Conservation (phyloP, 441 rosid species). For the Brassica balearica region DNA sequence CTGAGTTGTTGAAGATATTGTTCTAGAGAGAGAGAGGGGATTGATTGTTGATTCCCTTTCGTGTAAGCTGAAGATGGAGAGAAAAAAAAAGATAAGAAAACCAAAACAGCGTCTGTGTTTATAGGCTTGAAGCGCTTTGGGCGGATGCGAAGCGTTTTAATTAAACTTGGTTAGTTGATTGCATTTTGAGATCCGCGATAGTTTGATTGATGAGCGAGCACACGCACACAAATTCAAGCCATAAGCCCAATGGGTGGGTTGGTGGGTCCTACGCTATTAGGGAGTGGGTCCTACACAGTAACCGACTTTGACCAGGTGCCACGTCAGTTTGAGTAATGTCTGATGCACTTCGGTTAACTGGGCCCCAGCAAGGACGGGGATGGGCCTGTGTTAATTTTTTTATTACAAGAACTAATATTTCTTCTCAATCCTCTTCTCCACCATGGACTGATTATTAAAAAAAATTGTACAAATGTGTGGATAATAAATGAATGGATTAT, state of each 20-base stretch:
- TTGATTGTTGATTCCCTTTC: slow-evolving; percentile 10
- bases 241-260: neutral
- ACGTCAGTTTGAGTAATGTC: slow-evolving; percentile 37
- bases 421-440: neutral
- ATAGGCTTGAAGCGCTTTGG: neutral
- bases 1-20: neutral
- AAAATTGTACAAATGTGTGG: neutral
- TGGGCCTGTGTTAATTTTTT: neutral
- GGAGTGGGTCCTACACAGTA: slow-evolving; percentile 5
- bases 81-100: slow-evolving; percentile 15
- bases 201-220: slow-evolving; percentile 19
- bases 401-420: neutral
- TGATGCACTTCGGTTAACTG: slow-evolving; percentile 18
- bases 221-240: slow-evolving; percentile 22
- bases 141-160: slow-evolving; percentile 29
- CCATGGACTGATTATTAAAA: neutral
- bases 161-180: slow-evolving; percentile 14
- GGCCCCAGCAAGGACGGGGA: neutral
- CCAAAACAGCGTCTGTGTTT: slow-evolving; percentile 13
- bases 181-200: slow-evolving; percentile 35
- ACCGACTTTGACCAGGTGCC: slow-evolving; percentile 33
- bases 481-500: slow-evolving; percentile 23
- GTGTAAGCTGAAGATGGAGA: slow-evolving; percentile 11
- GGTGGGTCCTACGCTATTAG: slow-evolving; percentile 14
- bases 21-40: neutral